These are phyloP conservation scores for Ramularia collo-cygni DNA, from an alignment of 2,329 filamentous ascomycete genomes.

Conservation along the genomic window DNA sequence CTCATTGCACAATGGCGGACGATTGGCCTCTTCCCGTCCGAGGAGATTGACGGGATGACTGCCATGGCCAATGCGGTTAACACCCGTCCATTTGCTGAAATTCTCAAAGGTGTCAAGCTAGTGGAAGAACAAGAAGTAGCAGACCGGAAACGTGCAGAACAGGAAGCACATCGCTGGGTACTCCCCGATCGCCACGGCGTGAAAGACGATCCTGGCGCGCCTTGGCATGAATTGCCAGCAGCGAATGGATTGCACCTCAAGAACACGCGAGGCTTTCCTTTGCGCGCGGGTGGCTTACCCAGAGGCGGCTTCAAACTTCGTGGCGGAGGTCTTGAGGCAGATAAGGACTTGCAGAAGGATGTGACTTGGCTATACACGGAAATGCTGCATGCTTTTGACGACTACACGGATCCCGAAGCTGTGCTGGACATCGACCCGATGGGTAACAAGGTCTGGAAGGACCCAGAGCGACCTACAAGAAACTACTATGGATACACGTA, in stretches of 20 bases:
- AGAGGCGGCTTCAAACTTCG: conserved; percentile 21
- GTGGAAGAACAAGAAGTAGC: conserved; percentile 1
- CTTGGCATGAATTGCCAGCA: conserved; percentile 29
- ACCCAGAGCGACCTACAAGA: conserved; percentile 23
- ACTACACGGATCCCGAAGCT: conserved; percentile 22
- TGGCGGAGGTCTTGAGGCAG: conserved; percentile 19
- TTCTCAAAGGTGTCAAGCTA: neutral
- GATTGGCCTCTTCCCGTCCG: neutral
- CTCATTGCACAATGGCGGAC: conserved; percentile 4
- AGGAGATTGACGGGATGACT: conserved; percentile 2
- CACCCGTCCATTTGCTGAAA: too few species aligned
- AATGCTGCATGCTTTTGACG: conserved; percentile 22
- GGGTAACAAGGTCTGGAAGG: conserved; percentile 28
- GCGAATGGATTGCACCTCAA: conserved; percentile 26
- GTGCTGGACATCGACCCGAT: conserved; percentile 27
- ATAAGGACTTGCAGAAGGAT: conserved; percentile 17
- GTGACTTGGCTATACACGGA: conserved; percentile 20
- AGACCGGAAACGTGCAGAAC: conserved; percentile 5
- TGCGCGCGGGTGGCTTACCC: conserved; percentile 22
- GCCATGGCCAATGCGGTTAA: neutral
- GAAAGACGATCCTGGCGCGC: conserved; percentile 20
- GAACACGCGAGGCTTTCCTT: conserved; percentile 23
- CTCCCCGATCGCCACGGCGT: conserved; percentile 22
- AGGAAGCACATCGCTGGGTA: conserved; percentile 12
- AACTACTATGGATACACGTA: conserved; percentile 28